phyloP scores from a whole-genome alignment of 345 rosid species.

The Erodium maritimum region DNA sequence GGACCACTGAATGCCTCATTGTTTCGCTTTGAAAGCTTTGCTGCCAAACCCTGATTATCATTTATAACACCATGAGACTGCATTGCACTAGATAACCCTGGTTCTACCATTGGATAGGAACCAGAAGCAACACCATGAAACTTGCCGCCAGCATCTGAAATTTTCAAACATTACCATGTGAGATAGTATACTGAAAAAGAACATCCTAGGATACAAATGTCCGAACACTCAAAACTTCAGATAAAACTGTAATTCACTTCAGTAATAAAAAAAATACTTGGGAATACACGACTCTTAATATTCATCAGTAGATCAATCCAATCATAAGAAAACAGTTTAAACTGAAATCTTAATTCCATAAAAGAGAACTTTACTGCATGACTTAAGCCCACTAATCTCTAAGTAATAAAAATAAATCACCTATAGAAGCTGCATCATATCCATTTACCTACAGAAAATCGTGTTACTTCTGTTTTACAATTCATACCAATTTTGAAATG shows the following conservation, averaged over 20 bases:
- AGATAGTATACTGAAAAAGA: conserved; percentile 1
- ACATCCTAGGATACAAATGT: not conserved
- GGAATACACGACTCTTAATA: not conserved
- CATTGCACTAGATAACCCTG: conserved; percentile 21
- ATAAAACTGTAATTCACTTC: not conserved
- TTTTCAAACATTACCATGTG: conserved; percentile 4
- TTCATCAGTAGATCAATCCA: not conserved
- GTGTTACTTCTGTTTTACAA: not conserved
- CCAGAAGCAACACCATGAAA: conserved; percentile 33
- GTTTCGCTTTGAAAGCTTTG: conserved; percentile 10
- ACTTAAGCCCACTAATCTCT: too few species aligned
- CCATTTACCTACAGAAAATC: too few species aligned
- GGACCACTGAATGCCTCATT: conserved; percentile 6
- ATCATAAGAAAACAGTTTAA: not conserved
- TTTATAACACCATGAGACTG: conserved; percentile 18
- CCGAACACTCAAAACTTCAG: not conserved
- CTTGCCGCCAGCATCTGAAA: conserved; percentile 44
- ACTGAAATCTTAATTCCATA: too few species aligned
- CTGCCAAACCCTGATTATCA: conserved; percentile 8
- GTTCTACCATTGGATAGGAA: conserved; percentile 26
- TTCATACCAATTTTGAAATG: not conserved
- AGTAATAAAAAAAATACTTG: too few species aligned
- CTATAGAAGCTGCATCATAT: too few species aligned
- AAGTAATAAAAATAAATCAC: too few species aligned
- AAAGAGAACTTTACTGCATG: too few species aligned